phyloP scores from a whole-genome alignment of 2,329 filamentous ascomycete species.

The Didymella arachidicola region DNA sequence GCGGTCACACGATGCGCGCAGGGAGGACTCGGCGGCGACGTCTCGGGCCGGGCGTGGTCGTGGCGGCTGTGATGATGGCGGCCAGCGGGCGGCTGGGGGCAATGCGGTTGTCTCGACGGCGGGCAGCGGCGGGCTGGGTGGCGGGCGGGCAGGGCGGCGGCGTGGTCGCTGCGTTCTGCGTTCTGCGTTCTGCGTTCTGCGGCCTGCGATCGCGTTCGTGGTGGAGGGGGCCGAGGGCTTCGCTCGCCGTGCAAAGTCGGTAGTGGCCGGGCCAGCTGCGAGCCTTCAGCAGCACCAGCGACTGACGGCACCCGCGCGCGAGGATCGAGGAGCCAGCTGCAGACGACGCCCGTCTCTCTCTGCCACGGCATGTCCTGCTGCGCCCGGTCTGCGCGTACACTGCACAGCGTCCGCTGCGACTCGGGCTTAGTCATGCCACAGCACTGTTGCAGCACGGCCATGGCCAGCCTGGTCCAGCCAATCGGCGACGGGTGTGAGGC shows the following conservation, averaged over 20 bases:
- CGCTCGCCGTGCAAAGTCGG: neutral
- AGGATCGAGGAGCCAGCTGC: neutral
- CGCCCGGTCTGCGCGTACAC: too few species aligned
- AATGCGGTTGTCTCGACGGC: neutral
- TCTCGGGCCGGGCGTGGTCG: conserved; percentile 28
- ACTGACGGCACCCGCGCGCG: neutral
- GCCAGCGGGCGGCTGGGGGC: neutral
- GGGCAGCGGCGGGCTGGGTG: neutral
- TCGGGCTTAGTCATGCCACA: too few species aligned
- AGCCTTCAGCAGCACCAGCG: too few species aligned
- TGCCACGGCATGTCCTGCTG: too few species aligned
- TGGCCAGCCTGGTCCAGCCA: neutral
- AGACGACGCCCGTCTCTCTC: neutral
- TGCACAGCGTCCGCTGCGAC: too few species aligned
- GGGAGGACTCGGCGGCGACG: neutral
- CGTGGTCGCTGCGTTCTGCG: neutral
- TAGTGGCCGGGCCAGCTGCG: neutral
- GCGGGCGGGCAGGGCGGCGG: neutral
- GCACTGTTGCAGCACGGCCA: too few species aligned
- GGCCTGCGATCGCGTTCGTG: neutral
- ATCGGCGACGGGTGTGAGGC: conserved; percentile 10
- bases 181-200: too few species aligned
- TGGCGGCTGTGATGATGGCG: too few species aligned
- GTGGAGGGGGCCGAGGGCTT: conserved; percentile 12
- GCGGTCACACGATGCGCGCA: neutral